Evolutionary conservation across 352 stramenopile genomes (phyloP).

Genomic region (Pythium sukuiense): DNA sequence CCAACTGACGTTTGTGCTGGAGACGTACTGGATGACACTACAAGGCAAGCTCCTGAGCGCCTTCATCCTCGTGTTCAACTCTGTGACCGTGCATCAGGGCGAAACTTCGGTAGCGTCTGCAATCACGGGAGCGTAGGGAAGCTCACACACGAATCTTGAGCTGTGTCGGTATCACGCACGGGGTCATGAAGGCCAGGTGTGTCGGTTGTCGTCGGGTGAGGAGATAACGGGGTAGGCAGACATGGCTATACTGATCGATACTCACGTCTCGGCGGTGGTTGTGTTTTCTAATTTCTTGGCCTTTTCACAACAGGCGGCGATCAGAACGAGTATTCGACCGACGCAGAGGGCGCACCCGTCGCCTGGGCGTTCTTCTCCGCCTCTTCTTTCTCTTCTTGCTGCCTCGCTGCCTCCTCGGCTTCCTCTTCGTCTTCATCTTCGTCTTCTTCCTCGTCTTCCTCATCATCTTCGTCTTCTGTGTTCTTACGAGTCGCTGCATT

Average conservation of each 20-base stretch:
- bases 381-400: constrained; percentile 21
- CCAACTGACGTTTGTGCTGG: constrained; percentile 40
- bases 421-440: constrained; percentile 45
- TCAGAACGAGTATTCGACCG: constrained; percentile 33
- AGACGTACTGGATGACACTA: constrained; percentile 34
- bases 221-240: too few species aligned
- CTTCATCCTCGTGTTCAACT: constrained; percentile 17
- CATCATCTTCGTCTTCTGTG: constrained; percentile 20
- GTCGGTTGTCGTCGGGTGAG: too few species aligned
- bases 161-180: too few species aligned
- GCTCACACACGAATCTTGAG: too few species aligned
- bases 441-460: constrained; percentile 35
- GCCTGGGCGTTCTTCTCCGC: not conserved
- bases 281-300: too few species aligned
- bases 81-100: constrained; percentile 17
- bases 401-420: constrained; percentile 35
- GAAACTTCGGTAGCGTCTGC: too few species aligned
- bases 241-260: too few species aligned
- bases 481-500: not conserved
- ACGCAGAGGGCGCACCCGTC: not conserved
- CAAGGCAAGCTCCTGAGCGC: constrained; percentile 40
- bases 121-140: too few species aligned
- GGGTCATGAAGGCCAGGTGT: too few species aligned
- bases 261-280: too few species aligned
- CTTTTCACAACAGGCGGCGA: too few species aligned